Base-by-base conservation (phyloP, 306 rosid genomes). In the Rosa rugosa region DNA sequence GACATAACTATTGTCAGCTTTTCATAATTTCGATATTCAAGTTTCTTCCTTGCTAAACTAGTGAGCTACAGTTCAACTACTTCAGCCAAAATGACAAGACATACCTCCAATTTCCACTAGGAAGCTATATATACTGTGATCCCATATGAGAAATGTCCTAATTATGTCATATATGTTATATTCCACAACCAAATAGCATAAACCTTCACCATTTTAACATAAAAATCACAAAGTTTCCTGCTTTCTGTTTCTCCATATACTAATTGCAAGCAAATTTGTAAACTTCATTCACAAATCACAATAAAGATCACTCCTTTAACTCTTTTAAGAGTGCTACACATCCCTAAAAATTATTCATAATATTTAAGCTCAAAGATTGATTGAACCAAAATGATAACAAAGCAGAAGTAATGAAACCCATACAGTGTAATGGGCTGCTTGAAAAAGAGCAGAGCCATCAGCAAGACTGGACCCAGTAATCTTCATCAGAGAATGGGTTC, bases 371-470 rank as follows among this genome's bases (percentile, higher is more conserved):
- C 4, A 31, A 49, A 17, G n/a, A 10, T 53, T 53, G 2, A 34
- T 20, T 34, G 12, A 11, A 12, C 47, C 34, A 36, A n/a, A 47
- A 10, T 40, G 13, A 53, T 13, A 53, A 36, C 6, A 16, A 25
- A 41, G 18, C 18, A 36, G 6, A 41, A 47, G 67, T 5, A 11
- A 18, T 54, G 54, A 53, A 17, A 38, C 3, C 8, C 65, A 73
- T 83, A 91, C 96, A 62, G 97, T 90, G 80, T 89, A 88, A 77
- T 94, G 89, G 60, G 97, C 98, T 22, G 92, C 98, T 76, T 82
- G 92, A 53, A 88, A 90, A 16, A 94, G 94, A 75, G 92, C 84
- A 81, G 94, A 90, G 73, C 86, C 83, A 25, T 89, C 96, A 79
- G 89, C 83, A 41, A 85, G 90, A 84, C 88, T 83, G 51, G 92